Evolutionary conservation across 306 rosid species (phyloP), one percentile per base, ranked within the genome.

Genomic region (Benincasa hispida): DNA sequence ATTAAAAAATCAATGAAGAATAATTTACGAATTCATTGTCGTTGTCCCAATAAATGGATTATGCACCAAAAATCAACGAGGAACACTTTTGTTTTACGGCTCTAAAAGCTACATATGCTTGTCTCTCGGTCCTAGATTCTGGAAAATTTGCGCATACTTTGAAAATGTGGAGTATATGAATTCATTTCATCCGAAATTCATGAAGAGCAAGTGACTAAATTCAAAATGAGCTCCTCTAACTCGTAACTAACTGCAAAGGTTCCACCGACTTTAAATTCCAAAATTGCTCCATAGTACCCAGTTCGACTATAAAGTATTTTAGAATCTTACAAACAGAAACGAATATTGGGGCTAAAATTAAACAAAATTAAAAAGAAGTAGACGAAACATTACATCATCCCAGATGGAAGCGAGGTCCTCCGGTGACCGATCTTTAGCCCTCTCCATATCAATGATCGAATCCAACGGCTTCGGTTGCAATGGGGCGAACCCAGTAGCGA

Each of bases 401-500:
- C 98, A 94, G 59, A 82, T 56, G 2, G 97, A 90, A 87, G 89
- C 87, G 3, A 91, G 85, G 12, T 94, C 94, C 68, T 93, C 89
- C 10, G 97, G 77, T 13, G 91, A 83, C 3, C 93, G 90, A 79
- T 88, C 86, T 84, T 90, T 83, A 5, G 86, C 88, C 76, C 95
- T 86, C 74, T 89, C 79, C 6, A 91, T 55, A 75, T 94, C 97
- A 39, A 90, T 80, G 61, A 93, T 94, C 30, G 97, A 86, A 78
- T 84, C 91, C 87, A 91, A 81, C 18, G 97, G 89, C 83, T 91
- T 94, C 10, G 25, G 91, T 82, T 90, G 87, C 85, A 91, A 77
- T 1, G 98, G 98, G 14, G 78, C 37, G 88, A 91, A 94, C 66
- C 97, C 97, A 79, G 86, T 27, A 15, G 97, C 98, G 67, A 91